Evolutionary conservation across 2,329 filamentous ascomycete genomes (phyloP), one percentile per base, ranked within the genome.

Genomic region (Lachnellula hyalina): DNA sequence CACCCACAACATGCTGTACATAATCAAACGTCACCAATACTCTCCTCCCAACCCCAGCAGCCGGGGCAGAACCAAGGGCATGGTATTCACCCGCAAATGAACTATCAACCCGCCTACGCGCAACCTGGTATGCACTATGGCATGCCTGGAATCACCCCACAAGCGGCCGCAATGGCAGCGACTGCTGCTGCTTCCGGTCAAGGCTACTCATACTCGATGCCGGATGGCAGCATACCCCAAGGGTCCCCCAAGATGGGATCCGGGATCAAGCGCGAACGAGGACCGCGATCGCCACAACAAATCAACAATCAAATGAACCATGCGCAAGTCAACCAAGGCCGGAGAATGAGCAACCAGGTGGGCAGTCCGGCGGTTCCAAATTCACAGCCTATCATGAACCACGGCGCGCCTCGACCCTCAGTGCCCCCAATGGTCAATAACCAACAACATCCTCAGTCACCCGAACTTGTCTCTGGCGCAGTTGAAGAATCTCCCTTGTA

Each of bases 401-500:
- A 92, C 65, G 73, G 74, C 38, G 78, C 71, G 5, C 70, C 74
- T 34, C 75, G 81, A 28, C 71, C 77, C 9, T 73, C 75, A 2
- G 79, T 83, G 57, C 83, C 85, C 28, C 77, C 84, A 47, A 82
- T 84, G 75, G 73, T 80, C 9, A 75, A 82, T 9, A 77, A 81
- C 8, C 86, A 87, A 68, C 77, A 81, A 60, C 82, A 82, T 46
- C 82, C 83, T 3, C 85, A 89, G 59, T 93, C 90, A 1, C 89
- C 90, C 7, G 92, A 96, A 69, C 83, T 94, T 65, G 81, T 87
- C 1, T 77, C 86, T 7, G 79, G 77, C 3, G 81, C 81, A 14
- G 84, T 85, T 4, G 94, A 97, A 70, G 94, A 99, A 69, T 93
- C 93, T 0, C 94, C 94, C 0, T 77, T 99, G 1, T 99, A 99